Evolutionary conservation across 2,329 filamentous ascomycete genomes (phyloP).

Genomic region (Xylariales sp.): DNA sequence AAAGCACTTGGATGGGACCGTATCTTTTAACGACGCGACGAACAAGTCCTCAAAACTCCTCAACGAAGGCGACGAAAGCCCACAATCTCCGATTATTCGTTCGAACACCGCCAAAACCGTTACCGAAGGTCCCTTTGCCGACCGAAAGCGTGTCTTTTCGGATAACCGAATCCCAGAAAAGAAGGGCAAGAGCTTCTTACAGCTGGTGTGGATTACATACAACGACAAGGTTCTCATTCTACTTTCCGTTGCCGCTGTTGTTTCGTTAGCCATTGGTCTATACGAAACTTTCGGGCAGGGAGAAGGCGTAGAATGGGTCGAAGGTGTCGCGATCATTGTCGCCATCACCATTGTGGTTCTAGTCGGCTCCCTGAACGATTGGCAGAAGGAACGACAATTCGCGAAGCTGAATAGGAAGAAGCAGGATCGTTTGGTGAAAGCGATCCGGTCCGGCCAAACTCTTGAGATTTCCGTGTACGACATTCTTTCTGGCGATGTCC

Average conservation of each 20-base stretch:
- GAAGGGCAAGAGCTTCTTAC: slow-evolving; percentile 68
- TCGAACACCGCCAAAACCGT: slow-evolving; percentile 11
- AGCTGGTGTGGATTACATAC: slow-evolving; percentile 78
- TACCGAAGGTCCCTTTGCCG: slow-evolving; percentile 41
- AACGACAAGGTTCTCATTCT: slow-evolving; percentile 79
- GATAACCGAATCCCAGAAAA: slow-evolving; percentile 71
- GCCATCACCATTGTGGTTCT: slow-evolving; percentile 73
- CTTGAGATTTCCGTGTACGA: slow-evolving; percentile 67
- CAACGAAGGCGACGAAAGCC: slow-evolving; percentile 24
- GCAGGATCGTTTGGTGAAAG: slow-evolving; percentile 69
- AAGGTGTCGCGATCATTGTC: slow-evolving; percentile 78
- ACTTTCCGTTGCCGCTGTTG: slow-evolving; percentile 63
- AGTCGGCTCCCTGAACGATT: slow-evolving; percentile 75
- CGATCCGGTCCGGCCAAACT: slow-evolving; percentile 65
- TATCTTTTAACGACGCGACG: slow-evolving; percentile 71
- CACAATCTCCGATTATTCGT: slow-evolving; percentile 14
- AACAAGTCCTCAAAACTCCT: slow-evolving; percentile 27
- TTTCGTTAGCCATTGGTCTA: slow-evolving; percentile 70
- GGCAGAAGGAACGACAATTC: slow-evolving; percentile 76
- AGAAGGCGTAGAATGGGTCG: slow-evolving; percentile 68
- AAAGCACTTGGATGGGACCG: slow-evolving; percentile 53
- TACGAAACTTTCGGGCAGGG: slow-evolving; percentile 67
- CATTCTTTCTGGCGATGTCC: slow-evolving; percentile 64
- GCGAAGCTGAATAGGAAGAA: slow-evolving; percentile 77
- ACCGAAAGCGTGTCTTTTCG: slow-evolving; percentile 66